A percentile compares a stretch with the other conserved stretches of the same genome.
Evolutionary conservation across 208 protist genomes (phyloP).

Genomic region (Vickermania spadyakhi): DNA sequence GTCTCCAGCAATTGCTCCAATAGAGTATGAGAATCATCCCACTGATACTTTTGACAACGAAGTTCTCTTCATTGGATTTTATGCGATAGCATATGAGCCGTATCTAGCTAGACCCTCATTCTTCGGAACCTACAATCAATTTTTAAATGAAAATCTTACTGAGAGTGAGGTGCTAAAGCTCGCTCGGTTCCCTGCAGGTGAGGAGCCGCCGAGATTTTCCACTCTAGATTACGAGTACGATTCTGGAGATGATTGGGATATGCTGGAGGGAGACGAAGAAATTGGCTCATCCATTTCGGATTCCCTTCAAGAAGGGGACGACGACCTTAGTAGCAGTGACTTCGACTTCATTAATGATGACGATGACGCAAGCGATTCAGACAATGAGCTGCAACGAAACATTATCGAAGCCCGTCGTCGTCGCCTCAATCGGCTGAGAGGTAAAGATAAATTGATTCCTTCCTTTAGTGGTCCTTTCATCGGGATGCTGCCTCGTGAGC

Average conservation of each 20-base stretch:
- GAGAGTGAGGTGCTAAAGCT: constrained; percentile 43
- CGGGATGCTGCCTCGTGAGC: constrained; percentile 35
- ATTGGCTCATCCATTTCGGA: constrained; percentile 9
- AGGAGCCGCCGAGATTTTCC: constrained; percentile 51
- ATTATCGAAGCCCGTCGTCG: constrained; percentile 65
- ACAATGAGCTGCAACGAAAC: constrained; percentile 60
- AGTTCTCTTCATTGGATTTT: constrained; percentile 65
- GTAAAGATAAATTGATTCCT: constrained; percentile 75
- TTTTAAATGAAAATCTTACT: constrained; percentile 43
- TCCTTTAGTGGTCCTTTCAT: constrained; percentile 78
- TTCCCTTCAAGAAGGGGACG: constrained; percentile 13
- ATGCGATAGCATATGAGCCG: constrained; percentile 78
- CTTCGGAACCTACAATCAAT: constrained; percentile 76
- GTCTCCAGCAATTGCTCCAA: constrained; percentile 1
- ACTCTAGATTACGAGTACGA: constrained; percentile 86
- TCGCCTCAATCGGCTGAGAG: constrained; percentile 56
- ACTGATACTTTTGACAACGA: constrained; percentile 49
- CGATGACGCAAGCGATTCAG: constrained; percentile 50
- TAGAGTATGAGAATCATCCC: constrained; percentile 4
- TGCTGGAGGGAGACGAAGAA: constrained; percentile 27
- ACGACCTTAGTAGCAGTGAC: constrained; percentile 42
- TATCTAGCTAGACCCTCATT: constrained; percentile 77
- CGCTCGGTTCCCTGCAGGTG: constrained; percentile 33
- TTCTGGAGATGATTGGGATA: constrained; percentile 68
- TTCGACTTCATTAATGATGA: constrained; percentile 73